These are phyloP conservation scores for Aspergillus ostianus DNA, from an alignment of 495 filamentous ascomycete genomes.

Conservation along the genomic window DNA sequence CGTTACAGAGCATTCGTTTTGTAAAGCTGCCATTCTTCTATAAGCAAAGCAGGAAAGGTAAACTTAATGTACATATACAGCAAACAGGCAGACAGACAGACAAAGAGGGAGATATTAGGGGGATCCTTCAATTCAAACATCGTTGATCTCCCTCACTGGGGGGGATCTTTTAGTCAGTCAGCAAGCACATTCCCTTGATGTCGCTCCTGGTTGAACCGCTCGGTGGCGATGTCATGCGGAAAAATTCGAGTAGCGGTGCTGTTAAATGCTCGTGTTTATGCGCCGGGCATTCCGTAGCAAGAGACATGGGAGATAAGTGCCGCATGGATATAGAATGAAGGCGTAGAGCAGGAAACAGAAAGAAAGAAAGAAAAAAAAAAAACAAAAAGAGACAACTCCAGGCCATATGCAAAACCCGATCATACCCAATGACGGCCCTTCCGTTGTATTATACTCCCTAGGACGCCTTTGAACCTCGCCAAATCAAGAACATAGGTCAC, in stretches of 20 bases:
- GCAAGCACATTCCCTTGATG: not conserved
- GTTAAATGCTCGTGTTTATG: conserved; percentile 1
- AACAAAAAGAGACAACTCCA: conserved; percentile 16
- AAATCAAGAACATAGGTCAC: conserved; percentile 8
- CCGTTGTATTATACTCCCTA: conserved; percentile 20
- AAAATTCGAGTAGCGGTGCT: not conserved
- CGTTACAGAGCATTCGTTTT: not conserved
- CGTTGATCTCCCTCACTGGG: no score
- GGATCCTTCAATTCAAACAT: no score
- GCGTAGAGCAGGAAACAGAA: conserved; percentile 4
- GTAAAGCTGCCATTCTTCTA: not conserved
- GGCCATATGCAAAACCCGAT: conserved; percentile 15
- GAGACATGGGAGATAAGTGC: conserved; percentile 15
- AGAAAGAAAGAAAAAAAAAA: not conserved
- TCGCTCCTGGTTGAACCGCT: not conserved
- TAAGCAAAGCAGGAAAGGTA: not conserved
- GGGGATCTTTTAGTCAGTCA: not conserved
- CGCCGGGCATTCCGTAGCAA: conserved; percentile 9
- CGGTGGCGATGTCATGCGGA: not conserved
- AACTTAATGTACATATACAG: not conserved
- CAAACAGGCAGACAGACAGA: not conserved
- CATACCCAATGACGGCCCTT: conserved; percentile 10
- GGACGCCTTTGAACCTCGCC: conserved; percentile 20
- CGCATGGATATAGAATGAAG: conserved; percentile 16
- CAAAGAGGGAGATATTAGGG: not conserved